A percentile compares a stretch with the other conserved stretches of the same genome.
Evolutionary conservation across 805 yeast species (phyloP).

Genomic region (Yamadazyma kitorensis): DNA sequence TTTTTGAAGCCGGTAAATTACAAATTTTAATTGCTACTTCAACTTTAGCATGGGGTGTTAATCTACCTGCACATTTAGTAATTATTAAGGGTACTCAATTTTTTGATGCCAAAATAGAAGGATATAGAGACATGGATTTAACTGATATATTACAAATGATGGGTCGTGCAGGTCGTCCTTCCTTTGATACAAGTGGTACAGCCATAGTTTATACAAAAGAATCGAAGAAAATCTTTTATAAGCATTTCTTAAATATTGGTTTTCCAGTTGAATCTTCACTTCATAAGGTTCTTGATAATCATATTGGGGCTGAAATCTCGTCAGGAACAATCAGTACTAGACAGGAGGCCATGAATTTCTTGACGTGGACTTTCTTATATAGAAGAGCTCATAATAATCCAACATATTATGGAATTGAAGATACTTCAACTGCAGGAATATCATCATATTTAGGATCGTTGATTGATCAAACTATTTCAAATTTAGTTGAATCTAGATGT

Average conservation of each 20-base stretch:
- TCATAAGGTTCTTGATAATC: constrained; percentile 74
- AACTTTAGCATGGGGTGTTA: constrained; percentile 88
- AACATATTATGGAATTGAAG: constrained; percentile 72
- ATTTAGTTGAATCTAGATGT: constrained; percentile 72
- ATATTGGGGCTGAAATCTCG: constrained; percentile 77
- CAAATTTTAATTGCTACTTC: constrained; percentile 77
- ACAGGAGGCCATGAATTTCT: constrained; percentile 71
- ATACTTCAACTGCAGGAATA: constrained; percentile 53
- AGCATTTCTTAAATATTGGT: constrained; percentile 74
- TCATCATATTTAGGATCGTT: constrained; percentile 57
- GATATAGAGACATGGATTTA: constrained; percentile 75
- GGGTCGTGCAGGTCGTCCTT: constrained; percentile 86
- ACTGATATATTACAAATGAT: constrained; percentile 82
- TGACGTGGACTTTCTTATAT: constrained; percentile 74
- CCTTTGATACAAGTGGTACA: constrained; percentile 73
- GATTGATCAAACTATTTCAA: constrained; percentile 65
- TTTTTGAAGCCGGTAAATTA: constrained; percentile 67
- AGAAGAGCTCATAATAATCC: constrained; percentile 77
- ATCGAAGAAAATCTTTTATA: constrained; percentile 69
- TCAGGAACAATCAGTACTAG: constrained; percentile 62
- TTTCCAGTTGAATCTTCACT: constrained; percentile 81
- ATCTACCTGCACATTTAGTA: constrained; percentile 76
- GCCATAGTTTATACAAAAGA: constrained; percentile 78
- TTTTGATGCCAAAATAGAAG: constrained; percentile 62
- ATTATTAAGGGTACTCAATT: constrained; percentile 75